Evolutionary conservation across 2,329 filamentous ascomycete species (phyloP).

Genomic region (Diaporthe nobilis): DNA sequence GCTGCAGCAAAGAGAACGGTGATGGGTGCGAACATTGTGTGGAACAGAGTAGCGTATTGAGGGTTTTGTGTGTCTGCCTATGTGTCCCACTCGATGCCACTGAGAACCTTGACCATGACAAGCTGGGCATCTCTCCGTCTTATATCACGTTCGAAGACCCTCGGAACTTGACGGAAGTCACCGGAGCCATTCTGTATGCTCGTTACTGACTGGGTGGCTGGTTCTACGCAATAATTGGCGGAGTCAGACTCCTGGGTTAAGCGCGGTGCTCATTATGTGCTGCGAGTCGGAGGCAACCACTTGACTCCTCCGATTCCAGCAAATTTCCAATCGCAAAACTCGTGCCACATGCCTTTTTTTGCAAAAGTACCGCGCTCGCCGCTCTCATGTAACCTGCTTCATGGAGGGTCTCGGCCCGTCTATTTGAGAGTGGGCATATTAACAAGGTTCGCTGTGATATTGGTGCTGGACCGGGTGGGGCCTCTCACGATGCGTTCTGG

Average conservation of each 20-base stretch:
- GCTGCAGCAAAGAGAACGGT: constrained; percentile 4
- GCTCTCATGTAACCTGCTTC: constrained; percentile 26
- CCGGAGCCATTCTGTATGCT: background rate
- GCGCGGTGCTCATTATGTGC: background rate
- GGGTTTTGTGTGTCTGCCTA: background rate
- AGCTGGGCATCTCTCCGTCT: constrained; percentile 1
- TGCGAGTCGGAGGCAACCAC: constrained; percentile 7
- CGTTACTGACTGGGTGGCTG: background rate
- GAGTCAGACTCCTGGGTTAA: constrained; percentile 10
- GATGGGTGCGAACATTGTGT: constrained; percentile 30
- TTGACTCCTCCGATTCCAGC: constrained; percentile 18
- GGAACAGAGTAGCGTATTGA: background rate
- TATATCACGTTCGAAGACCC: background rate
- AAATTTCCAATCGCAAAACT: background rate
- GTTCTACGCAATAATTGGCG: constrained; percentile 7
- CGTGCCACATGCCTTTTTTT: constrained; percentile 1
- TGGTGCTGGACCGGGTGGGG: constrained; percentile 16
- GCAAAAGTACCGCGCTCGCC: constrained; percentile 20
- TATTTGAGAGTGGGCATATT: constrained; percentile 18
- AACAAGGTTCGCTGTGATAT: constrained; percentile 21
- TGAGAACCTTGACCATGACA: background rate
- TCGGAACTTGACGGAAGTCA: constrained; percentile 24
- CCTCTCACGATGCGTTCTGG: background rate
- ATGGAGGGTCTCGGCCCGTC: constrained; percentile 18
- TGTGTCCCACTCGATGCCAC: background rate